These are phyloP conservation scores for Umbelopsis vinacea DNA, from an alignment of 192 early-diverging fungal species.

Conservation along the genomic window DNA sequence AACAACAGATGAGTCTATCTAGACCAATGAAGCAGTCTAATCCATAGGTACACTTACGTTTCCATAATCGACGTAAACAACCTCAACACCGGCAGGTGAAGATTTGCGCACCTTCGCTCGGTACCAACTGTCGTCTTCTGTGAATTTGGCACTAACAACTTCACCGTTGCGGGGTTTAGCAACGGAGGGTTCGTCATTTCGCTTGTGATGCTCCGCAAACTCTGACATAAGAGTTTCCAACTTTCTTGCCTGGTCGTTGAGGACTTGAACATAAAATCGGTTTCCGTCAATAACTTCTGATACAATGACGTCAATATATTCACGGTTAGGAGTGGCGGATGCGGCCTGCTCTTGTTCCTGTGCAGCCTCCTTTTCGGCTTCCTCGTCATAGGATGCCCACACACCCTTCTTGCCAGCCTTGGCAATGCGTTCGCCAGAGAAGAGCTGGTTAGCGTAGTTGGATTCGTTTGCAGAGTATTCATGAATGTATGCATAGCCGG, in stretches of 20 bases:
- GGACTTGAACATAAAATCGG: constrained; percentile 68
- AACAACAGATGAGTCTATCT: not conserved
- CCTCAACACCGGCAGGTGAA: constrained; percentile 65
- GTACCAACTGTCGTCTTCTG: constrained; percentile 89
- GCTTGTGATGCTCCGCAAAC: constrained; percentile 66
- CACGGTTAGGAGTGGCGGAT: constrained; percentile 60
- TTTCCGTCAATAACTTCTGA: constrained; percentile 65
- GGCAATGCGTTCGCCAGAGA: constrained; percentile 79
- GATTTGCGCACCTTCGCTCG: constrained; percentile 80
- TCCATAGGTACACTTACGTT: constrained; percentile 58
- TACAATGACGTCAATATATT: constrained; percentile 76
- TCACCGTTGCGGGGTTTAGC: constrained; percentile 72
- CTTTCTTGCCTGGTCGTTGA: constrained; percentile 57
- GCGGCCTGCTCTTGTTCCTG: constrained; percentile 41
- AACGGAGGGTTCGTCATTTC: constrained; percentile 38
- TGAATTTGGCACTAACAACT: constrained; percentile 82
- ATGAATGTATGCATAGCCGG: constrained; percentile 85
- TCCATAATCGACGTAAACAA: constrained; percentile 94
- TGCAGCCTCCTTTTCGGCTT: constrained; percentile 45
- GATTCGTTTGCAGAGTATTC: constrained; percentile 87
- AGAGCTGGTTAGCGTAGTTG: constrained; percentile 67
- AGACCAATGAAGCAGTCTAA: no score
- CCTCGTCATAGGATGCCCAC: constrained; percentile 67
- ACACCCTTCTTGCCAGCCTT: constrained; percentile 70
- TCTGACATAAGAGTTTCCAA: constrained; percentile 88